These are phyloP conservation scores for Zygoascus bituminiphila DNA, from an alignment of 805 yeast genomes.

Conservation along the genomic window DNA sequence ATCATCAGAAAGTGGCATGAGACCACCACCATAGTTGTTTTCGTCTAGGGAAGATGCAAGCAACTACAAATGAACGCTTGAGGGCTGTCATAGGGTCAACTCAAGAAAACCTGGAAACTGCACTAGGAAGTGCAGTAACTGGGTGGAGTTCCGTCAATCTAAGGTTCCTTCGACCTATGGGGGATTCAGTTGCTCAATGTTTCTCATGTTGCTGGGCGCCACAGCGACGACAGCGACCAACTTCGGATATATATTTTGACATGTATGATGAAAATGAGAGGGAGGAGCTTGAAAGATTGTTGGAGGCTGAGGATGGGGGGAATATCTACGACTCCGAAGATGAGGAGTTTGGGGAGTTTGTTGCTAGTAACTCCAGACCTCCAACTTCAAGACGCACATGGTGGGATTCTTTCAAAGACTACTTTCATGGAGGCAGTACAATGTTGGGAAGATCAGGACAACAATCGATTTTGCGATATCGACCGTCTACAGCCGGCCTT, in stretches of 20 bases:
- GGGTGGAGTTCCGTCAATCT: conserved; percentile 13
- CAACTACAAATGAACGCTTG: conserved; percentile 19
- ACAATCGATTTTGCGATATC: conserved; percentile 8
- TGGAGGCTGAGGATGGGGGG: conserved; percentile 13
- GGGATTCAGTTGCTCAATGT: conserved; percentile 2
- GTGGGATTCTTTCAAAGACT: neutral
- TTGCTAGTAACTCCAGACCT: conserved; percentile 3
- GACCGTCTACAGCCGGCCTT: conserved; percentile 20
- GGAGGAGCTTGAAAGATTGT: conserved; percentile 21
- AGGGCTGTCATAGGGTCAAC: conserved; percentile 21
- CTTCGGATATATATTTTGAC: conserved; percentile 22
- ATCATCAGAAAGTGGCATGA: too few species aligned
- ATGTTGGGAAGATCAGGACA: neutral
- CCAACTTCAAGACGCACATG: neutral
- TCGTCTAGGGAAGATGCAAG: too few species aligned
- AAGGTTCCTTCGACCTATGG: conserved; percentile 13
- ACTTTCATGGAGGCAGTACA: neutral
- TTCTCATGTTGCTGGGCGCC: conserved; percentile 11
- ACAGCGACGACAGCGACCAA: conserved; percentile 11
- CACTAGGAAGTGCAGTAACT: conserved; percentile 19
- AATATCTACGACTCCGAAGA: conserved; percentile 5
- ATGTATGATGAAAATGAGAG: conserved; percentile 23
- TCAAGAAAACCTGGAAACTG: conserved; percentile 22
- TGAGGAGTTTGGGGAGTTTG: conserved; percentile 5
- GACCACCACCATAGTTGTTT: too few species aligned